Percentiles rank a stretch among this genome's conserved stretches.
Evolutionary conservation across 78 protist genomes (phyloP).

Genomic region (Dictyostelium firmibasis): DNA sequence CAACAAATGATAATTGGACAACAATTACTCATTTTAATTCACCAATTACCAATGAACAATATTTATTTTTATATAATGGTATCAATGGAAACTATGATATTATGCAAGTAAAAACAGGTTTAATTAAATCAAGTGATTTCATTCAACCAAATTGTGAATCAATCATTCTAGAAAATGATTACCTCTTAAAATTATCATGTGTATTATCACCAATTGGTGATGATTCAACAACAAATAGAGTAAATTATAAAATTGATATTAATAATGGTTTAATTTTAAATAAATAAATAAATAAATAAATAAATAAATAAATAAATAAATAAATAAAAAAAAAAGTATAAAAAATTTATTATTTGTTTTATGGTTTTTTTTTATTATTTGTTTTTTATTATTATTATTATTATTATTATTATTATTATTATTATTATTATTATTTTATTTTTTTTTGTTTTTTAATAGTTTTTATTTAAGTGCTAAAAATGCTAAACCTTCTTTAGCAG

Average conservation of each 20-base stretch:
- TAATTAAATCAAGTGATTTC: background rate
- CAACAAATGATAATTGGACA: background rate
- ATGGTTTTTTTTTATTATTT: background rate
- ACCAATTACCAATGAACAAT: background rate
- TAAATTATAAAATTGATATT: background rate
- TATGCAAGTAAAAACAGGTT: background rate
- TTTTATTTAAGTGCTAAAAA: slow-evolving; percentile 22
- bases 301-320: background rate
- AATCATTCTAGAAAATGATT: background rate
- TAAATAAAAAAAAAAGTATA: background rate
- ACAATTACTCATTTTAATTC: background rate
- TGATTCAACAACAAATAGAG: background rate
- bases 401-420: too few relatives aligned
- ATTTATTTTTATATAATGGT: background rate
- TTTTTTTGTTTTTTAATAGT: background rate
- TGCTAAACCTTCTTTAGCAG: slow-evolving; percentile 56
- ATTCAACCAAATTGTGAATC: background rate
- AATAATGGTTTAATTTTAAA: background rate
- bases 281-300: background rate
- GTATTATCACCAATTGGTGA: background rate
- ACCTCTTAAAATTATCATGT: background rate
- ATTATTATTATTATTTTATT: background rate
- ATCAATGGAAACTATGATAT: background rate
- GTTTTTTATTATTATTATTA: background rate
- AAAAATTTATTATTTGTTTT: background rate